Evolutionary conservation across 2,329 filamentous ascomycete species (phyloP), one percentile per base, ranked within the genome.

Genomic region (Coniella vitis): DNA sequence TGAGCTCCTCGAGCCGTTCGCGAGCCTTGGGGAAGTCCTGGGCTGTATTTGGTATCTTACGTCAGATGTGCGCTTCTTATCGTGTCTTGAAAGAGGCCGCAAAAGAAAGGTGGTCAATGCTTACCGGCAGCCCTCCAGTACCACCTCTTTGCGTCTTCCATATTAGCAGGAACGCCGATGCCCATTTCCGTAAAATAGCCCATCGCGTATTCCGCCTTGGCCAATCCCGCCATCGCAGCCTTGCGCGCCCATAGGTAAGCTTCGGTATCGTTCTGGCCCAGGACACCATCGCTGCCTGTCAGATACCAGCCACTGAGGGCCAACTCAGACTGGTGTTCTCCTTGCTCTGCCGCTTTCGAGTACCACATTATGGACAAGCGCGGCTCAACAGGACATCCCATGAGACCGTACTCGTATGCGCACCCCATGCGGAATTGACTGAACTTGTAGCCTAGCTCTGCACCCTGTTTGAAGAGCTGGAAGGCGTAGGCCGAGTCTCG

Each of bases 191-290:
- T 94, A 63, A 95, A 96, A 68, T 97, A 96, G 0, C 93, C 93
- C 86, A 98, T 95, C 0, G 91, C 93, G 68, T 96, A 97, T 69
- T 97, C 87, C 0, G 93, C 93, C 72, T 97, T 98, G 7, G 89
- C 83, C 34, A 96, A 69, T 3, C 91, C 90, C 3, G 89, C 86
- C 55, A 84, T 81, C 0, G 93, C 93, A 2, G 93, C 91, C 68
- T 96, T 97, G 19, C 91, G 77, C 10, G 93, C 91, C 93, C 93
- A 98, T 2, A 98, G 78, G 64, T 96, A 98, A 1, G 93, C 93
- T 65, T 98, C 93, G 0, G 88, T 94, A 59, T 98, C 93, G 63
- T 84, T 95, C 65, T 96, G 91, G 60, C 87, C 82, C 46, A 98
- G 70, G 8, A 97, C 87, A 1, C 87, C 87, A 47, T 94, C 87